Conservation (phyloP, 2,329 filamentous ascomycete species). For the Neodidymelliopsis sp. region DNA sequence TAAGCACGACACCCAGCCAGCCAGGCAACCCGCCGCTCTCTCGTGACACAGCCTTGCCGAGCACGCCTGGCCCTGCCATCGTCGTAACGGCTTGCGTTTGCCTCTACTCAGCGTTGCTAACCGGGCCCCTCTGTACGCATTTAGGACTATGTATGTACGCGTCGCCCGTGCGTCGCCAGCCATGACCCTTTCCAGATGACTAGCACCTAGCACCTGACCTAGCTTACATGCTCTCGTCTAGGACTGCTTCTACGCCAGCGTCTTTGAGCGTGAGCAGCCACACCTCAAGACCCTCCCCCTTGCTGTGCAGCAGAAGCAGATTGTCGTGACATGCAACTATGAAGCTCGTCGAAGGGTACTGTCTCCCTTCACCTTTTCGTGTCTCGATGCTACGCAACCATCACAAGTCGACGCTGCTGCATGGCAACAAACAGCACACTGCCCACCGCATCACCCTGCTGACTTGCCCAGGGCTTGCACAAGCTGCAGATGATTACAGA, state of each 20-base stretch:
- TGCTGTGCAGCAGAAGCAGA: conserved; percentile 91
- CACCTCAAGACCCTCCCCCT: conserved; percentile 75
- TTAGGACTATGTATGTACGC: conserved; percentile 46
- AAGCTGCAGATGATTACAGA: conserved; percentile 89
- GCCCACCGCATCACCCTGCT: conserved; percentile 26
- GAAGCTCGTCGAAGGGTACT: conserved; percentile 73
- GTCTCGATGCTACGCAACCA: conserved; percentile 9
- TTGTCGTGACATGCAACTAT: conserved; percentile 76
- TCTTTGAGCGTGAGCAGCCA: conserved; percentile 83
- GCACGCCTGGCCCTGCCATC: conserved; percentile 22
- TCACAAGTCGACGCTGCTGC: neutral
- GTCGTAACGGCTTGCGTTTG: conserved; percentile 24
- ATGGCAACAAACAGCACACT: neutral
- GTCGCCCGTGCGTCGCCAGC: conserved; percentile 14
- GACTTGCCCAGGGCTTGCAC: conserved; percentile 59
- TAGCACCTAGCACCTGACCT: conserved; percentile 18
- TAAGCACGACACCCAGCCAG: neutral
- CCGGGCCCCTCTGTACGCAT: conserved; percentile 21
- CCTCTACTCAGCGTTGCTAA: conserved; percentile 31
- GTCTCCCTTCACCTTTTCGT: conserved; percentile 2
- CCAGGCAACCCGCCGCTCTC: conserved; percentile 24
- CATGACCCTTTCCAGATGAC: conserved; percentile 9
- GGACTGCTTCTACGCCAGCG: conserved; percentile 94
- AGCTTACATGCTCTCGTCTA: conserved; percentile 61
- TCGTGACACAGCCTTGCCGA: conserved; percentile 27